Evolutionary conservation across 495 filamentous ascomycete genomes (phyloP).

Genomic region (Hypoxylon crocopeplum): DNA sequence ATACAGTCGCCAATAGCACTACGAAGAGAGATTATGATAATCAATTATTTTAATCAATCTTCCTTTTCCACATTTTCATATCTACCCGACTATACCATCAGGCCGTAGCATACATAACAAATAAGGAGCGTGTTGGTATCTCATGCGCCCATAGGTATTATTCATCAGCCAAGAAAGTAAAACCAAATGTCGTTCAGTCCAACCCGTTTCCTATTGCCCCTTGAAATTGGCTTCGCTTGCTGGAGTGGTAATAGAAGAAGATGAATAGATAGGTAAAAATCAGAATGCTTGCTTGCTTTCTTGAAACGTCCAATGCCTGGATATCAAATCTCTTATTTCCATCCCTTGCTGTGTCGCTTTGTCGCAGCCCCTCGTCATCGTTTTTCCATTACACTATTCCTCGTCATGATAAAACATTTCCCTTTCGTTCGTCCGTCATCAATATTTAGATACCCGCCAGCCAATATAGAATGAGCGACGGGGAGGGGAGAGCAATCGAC

Average conservation of each 20-base stretch:
- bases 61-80: constrained; percentile 23
- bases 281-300: constrained; percentile 15
- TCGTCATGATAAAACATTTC: neutral
- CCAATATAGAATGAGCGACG: no score
- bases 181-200: constrained; percentile 5
- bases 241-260: neutral
- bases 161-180: constrained; percentile 21
- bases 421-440: neutral
- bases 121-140: constrained; percentile 37
- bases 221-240: constrained; percentile 8
- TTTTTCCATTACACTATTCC: neutral
- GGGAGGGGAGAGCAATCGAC: no score
- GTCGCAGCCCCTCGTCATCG: constrained; percentile 9
- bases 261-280: constrained; percentile 4
- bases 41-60: constrained; percentile 25
- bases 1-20: neutral
- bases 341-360: no score
- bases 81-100: constrained; percentile 5
- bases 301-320: constrained; percentile 12
- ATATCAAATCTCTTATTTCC: constrained; percentile 1
- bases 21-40: constrained; percentile 3
- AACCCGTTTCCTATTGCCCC: neutral
- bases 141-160: constrained; percentile 28
- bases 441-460: neutral
- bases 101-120: constrained; percentile 12